Evolutionary conservation across 1,284 basidiomycete genomes (phyloP).

Genomic region (Ceratorhiza oryzae-sativae): DNA sequence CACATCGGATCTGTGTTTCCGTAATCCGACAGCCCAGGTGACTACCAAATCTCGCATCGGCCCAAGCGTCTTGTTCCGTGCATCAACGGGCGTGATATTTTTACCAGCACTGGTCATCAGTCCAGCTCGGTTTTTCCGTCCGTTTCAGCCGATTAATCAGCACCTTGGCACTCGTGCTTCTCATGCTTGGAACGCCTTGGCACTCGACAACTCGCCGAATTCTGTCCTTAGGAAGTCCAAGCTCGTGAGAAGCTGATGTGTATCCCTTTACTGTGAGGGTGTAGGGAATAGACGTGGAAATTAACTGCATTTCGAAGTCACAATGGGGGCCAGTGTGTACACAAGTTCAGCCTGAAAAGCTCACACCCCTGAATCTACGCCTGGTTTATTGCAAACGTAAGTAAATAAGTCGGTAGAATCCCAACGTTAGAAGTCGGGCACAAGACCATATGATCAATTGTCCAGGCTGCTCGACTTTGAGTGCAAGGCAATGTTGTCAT

Average conservation of each 20-base stretch:
- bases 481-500: background rate
- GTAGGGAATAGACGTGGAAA: background rate
- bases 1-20: background rate
- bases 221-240: background rate
- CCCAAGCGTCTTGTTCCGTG: background rate
- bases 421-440: background rate
- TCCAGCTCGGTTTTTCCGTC: background rate
- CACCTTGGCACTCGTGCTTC: background rate
- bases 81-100: background rate
- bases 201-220: background rate
- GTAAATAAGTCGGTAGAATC: background rate
- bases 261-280: background rate
- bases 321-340: background rate
- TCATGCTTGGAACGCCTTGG: background rate
- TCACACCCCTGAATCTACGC: background rate
- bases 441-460: background rate
- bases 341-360: background rate
- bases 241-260: background rate
- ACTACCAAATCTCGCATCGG: no score
- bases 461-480: background rate
- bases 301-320: background rate
- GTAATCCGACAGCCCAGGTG: no score
- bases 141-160: background rate
- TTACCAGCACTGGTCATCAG: background rate
- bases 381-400: background rate